Base-by-base conservation (phyloP, 2,329 filamentous ascomycete genomes). In the Drechslera avenae region DNA sequence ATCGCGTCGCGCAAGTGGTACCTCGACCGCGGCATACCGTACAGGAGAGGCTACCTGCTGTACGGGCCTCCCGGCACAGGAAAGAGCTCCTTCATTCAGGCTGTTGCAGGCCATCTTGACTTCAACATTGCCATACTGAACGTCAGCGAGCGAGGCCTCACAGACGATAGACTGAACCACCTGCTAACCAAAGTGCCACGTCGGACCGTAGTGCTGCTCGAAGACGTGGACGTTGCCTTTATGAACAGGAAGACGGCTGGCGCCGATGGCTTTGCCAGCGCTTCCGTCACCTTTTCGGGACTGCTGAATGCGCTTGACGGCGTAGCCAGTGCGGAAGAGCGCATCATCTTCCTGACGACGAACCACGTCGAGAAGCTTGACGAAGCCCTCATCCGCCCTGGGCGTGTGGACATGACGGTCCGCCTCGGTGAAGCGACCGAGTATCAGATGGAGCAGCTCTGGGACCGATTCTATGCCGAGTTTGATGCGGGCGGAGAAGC, bases 1-100 rank as follows among this genome's bases (percentile, higher is more conserved):
- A 78, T 96, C 44, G 78, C 79, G 1, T 87, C 89, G 31, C 85
- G 89, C 50, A 84, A 88, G 58, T 97, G 93, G 92, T 97, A 97
- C 68, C 84, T 91, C 41, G 91, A 96, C 65, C 86, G 93, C n/a
- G 93, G 92, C 2, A 96, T 97, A 57, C 93, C 93, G 0, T 97
- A 97, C 67, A 85, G 92, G 14, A 81, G 92, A 49, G 93, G 92
- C 0, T 97, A 97, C 68, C 81, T 97, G 6, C 81, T 97, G 0
- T 91, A 94, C 65, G 92, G 92, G 0, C 91, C 92, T 3, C 92
- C 92, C 0, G 92, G 92, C 0, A 96, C 89, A 34, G 95, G 91
- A 30, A 97, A 96, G 78, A 97, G 89, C 54, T 96, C 91, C 0
- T 97, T 99, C 63, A 97, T 99, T 56, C 91, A 97, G 73, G 92